These are phyloP conservation scores for Thyridium curvatum DNA, from an alignment of 2,329 filamentous ascomycete species.

Conservation along the genomic window DNA sequence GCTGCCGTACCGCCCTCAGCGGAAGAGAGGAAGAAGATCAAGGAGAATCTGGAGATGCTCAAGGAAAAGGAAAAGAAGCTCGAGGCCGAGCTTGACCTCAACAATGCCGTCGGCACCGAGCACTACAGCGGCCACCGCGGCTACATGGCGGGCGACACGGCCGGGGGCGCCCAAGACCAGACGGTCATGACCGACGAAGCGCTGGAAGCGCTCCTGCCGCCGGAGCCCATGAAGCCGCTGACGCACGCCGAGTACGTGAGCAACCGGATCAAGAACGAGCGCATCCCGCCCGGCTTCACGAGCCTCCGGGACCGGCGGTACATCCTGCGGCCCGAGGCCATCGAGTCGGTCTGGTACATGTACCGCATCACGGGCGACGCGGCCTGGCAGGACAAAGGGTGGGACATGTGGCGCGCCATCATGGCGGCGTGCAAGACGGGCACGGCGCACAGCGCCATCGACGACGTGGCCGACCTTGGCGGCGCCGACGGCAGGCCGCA, in stretches of 20 bases:
- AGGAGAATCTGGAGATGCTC: slow-evolving; percentile 7
- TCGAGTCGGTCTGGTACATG: slow-evolving; percentile 84
- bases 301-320: slow-evolving; percentile 41
- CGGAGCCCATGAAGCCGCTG: slow-evolving; percentile 31
- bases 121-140: neutral
- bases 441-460: slow-evolving; percentile 64
- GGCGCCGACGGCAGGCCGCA: slow-evolving; percentile 23
- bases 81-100: slow-evolving; percentile 15
- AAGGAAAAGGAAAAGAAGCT: slow-evolving; percentile 15
- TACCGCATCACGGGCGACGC: slow-evolving; percentile 82
- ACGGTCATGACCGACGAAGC: slow-evolving; percentile 4
- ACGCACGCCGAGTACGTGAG: slow-evolving; percentile 50
- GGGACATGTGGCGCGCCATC: slow-evolving; percentile 76
- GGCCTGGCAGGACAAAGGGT: slow-evolving; percentile 72
- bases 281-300: slow-evolving; percentile 45
- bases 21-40: neutral
- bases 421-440: slow-evolving; percentile 59
- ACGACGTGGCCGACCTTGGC: slow-evolving; percentile 46
- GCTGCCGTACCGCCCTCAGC: neutral
- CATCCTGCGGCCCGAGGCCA: slow-evolving; percentile 71
- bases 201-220: slow-evolving; percentile 13
- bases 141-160: neutral
- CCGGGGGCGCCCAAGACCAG: slow-evolving; percentile 4
- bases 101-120: slow-evolving; percentile 5
- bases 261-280: slow-evolving; percentile 33